Base-by-base conservation (phyloP, 2,329 filamentous ascomycete species). In the Epichloe festucae region DNA sequence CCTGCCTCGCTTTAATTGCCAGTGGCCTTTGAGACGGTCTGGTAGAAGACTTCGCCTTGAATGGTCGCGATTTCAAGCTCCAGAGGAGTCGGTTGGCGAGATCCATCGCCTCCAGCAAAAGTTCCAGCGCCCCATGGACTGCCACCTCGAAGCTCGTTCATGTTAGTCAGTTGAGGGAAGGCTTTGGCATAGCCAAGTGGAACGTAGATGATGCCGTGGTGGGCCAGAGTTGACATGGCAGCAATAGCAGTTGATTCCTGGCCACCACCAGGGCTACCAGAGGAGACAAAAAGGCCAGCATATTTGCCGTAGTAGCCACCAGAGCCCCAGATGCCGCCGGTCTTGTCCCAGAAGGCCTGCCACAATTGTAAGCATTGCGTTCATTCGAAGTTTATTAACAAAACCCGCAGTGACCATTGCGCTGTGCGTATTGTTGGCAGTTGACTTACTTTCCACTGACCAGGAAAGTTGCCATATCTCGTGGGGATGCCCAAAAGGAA, bases 131-230 rank as follows among this genome's bases (percentile, higher is more conserved):
- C 93, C 93, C 93, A 98, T 40, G 93, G 77, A 55, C 78, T 82
- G 55, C 93, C 93, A 63, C 93, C 93, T 67, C 87, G 87, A 56
- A 93, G 77, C 75, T 96, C 89, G 34, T 65, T 65, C 38, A 95
- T 68, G 71, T 90, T 84, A 58, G 82, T 66, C 58, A 95, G 71
- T 57, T 81, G 71, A 54, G 65, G 66, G 65, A 95, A 96, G 48
- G 81, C 73, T 62, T 84, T 87, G 72, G 87, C 84, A 77, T 95
- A 97, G 52, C 93, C 93, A 51, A 97, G 77, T 47, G 93, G 93
- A n/a, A 97, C 89, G 69, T 85, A 97, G 76, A 93, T 85, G 73
- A 97, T 85, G 63, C 93, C 93, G 75, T 97, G 93, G 74, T 97
- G 93, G 55, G 84, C 70, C 51, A 97, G 75, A 17, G 91, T 97